A percentile compares a stretch with the other conserved stretches of the same genome.
Evolutionary conservation across 2,329 filamentous ascomycete genomes (phyloP).

Genomic region (Apiospora kogelbergensis): DNA sequence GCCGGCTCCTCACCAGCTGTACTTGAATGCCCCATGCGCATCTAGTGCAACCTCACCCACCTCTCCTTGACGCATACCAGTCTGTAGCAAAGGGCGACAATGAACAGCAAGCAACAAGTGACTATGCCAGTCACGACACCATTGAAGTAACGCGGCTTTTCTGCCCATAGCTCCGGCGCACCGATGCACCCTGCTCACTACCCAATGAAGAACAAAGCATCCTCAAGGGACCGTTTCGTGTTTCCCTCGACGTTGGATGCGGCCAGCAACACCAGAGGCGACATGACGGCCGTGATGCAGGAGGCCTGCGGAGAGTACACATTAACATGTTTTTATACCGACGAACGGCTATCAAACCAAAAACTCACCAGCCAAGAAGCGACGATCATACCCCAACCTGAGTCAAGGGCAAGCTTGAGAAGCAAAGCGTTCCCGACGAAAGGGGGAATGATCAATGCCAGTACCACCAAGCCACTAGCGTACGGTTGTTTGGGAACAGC

Average conservation of each 20-base stretch:
- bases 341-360: background rate
- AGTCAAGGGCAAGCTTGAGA: slow-evolving; percentile 37
- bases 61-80: slow-evolving; percentile 34
- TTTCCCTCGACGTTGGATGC: slow-evolving; percentile 53
- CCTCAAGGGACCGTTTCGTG: slow-evolving; percentile 47
- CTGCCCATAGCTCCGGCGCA: slow-evolving; percentile 48
- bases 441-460: slow-evolving; percentile 40
- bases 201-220: slow-evolving; percentile 49
- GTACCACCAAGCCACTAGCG: slow-evolving; percentile 38
- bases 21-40: slow-evolving; percentile 25
- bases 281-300: slow-evolving; percentile 42
- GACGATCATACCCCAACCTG: slow-evolving; percentile 48
- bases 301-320: slow-evolving; percentile 29
- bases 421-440: slow-evolving; percentile 45
- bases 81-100: slow-evolving; percentile 34
- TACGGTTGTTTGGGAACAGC: slow-evolving; percentile 39
- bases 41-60: slow-evolving; percentile 21
- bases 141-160: slow-evolving; percentile 42
- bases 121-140: slow-evolving; percentile 46
- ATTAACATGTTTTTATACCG: background rate
- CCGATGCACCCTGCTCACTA: slow-evolving; percentile 48
- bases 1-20: slow-evolving; percentile 22
- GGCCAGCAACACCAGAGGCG: slow-evolving; percentile 41
- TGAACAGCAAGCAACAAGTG: slow-evolving; percentile 40
- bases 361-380: slow-evolving; percentile 43